A percentile compares a stretch with the other conserved stretches of the same genome.
Conservation (phyloP, 169 alveolate species). For the Fabrea salina region DNA sequence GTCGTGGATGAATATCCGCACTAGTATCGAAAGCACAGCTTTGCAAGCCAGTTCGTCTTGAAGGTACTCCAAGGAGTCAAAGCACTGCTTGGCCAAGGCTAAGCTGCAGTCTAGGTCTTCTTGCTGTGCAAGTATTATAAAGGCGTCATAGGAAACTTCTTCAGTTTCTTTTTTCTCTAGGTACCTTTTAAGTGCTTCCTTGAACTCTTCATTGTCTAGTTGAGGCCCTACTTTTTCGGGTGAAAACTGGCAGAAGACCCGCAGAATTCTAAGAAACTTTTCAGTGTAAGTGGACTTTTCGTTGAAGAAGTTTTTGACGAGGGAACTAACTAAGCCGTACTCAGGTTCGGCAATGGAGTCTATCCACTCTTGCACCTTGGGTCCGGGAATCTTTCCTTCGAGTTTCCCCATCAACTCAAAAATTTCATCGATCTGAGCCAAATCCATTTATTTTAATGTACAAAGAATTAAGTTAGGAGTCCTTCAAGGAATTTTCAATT, state of each 20-base stretch:
- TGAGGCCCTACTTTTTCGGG: neutral
- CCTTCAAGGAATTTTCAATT: neutral
- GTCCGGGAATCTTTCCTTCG: neutral
- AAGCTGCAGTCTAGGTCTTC: neutral
- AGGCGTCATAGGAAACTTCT: neutral
- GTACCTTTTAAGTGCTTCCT: neutral
- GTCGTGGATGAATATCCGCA: neutral
- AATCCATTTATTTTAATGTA: no score
- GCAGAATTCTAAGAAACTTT: neutral
- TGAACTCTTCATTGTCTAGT: neutral
- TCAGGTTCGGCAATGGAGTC: neutral
- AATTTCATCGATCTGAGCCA: neutral
- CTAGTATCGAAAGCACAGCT: neutral
- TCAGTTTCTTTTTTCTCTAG: neutral
- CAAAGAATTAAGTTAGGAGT: no score
- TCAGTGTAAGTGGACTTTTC: neutral
- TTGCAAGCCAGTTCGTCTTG: neutral
- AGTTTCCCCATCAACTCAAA: neutral
- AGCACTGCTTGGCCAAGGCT: neutral
- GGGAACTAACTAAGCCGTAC: neutral
- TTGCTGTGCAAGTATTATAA: neutral
- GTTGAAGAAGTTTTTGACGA: neutral
- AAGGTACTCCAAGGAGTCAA: neutral
- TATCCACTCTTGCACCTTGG: neutral
- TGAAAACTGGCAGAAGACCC: neutral